phyloP scores from a whole-genome alignment of 805 yeast genomes.

The Candida morakotiae region DNA sequence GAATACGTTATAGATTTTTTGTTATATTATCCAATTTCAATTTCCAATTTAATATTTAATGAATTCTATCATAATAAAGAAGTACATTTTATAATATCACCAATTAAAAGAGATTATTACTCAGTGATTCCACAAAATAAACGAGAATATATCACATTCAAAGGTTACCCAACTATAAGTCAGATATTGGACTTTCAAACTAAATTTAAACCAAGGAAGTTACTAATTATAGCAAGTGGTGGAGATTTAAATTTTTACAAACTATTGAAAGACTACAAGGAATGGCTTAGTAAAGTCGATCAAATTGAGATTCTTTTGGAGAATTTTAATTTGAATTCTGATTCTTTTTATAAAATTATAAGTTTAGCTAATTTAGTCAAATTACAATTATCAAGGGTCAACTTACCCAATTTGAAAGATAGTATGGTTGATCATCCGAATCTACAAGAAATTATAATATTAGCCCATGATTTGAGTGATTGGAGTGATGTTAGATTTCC shows the following conservation, averaged over 20 bases:
- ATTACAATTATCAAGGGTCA: constrained; percentile 25
- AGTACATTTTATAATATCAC: constrained; percentile 29
- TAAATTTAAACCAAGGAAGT: constrained; percentile 22
- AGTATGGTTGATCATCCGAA: constrained; percentile 10
- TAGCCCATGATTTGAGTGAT: constrained; percentile 27
- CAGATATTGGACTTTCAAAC: constrained; percentile 26
- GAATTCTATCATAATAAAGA: constrained; percentile 24
- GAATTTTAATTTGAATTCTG: constrained; percentile 15
- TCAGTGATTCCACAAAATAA: constrained; percentile 3
- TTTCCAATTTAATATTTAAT: constrained; percentile 21
- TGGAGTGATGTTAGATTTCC: constrained; percentile 30
- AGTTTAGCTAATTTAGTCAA: constrained; percentile 22
- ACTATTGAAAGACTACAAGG: constrained; percentile 18
- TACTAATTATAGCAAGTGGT: constrained; percentile 24
- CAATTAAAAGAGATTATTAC: constrained; percentile 13
- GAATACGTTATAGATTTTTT: constrained; percentile 22
- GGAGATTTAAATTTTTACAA: constrained; percentile 25
- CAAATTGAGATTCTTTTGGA: constrained; percentile 28
- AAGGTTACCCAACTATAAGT: constrained; percentile 26
- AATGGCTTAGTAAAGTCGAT: constrained; percentile 12
- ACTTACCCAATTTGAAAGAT: constrained; percentile 10
- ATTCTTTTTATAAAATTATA: constrained; percentile 20
- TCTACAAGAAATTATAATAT: constrained; percentile 24
- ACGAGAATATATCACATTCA: constrained; percentile 14
- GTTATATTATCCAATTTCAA: constrained; percentile 11